These are phyloP conservation scores for Cyberlindnera euphorbiae DNA, from an alignment of 805 yeast genomes.

Conservation along the genomic window DNA sequence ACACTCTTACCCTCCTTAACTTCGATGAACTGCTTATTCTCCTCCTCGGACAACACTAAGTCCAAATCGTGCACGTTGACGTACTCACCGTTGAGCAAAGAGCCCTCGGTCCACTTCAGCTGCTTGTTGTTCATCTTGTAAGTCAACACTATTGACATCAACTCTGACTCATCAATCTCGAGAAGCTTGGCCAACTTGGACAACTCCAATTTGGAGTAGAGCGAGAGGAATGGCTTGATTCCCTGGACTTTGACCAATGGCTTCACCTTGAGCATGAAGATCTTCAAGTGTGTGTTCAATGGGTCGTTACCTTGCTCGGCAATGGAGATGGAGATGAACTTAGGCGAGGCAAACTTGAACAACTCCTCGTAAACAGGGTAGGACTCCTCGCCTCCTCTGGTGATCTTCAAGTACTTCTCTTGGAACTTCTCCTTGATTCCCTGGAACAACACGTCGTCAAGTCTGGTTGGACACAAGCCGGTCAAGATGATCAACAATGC, in stretches of 20 bases:
- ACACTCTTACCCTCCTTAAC: conserved; percentile 41
- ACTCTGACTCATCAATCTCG: conserved; percentile 29
- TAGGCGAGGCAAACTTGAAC: conserved; percentile 43
- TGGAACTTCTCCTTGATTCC: conserved; percentile 44
- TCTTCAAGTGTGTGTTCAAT: conserved; percentile 36
- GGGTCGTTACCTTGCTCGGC: conserved; percentile 36
- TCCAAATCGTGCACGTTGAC: conserved; percentile 41
- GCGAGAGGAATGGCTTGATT: conserved; percentile 40
- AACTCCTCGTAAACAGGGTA: conserved; percentile 40
- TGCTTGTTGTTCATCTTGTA: conserved; percentile 43
- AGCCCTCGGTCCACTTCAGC: conserved; percentile 38
- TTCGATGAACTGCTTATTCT: conserved; percentile 30
- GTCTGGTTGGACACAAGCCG: conserved; percentile 41
- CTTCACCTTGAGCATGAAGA: conserved; percentile 39
- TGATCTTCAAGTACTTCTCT: conserved; percentile 38
- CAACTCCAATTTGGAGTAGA: conserved; percentile 42
- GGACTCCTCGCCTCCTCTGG: conserved; percentile 39
- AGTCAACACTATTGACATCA: conserved; percentile 35
- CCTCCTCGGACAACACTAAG: conserved; percentile 36
- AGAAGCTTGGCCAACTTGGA: conserved; percentile 38
- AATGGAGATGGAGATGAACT: conserved; percentile 39
- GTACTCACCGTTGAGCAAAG: conserved; percentile 36
- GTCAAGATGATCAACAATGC: conserved; percentile 43
- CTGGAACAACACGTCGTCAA: conserved; percentile 40
- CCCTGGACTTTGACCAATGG: conserved; percentile 35